Percentiles rank a stretch among this genome's conserved stretches.
phyloP scores from a whole-genome alignment of 352 stramenopile species.

The Globisporangium nodosum region DNA sequence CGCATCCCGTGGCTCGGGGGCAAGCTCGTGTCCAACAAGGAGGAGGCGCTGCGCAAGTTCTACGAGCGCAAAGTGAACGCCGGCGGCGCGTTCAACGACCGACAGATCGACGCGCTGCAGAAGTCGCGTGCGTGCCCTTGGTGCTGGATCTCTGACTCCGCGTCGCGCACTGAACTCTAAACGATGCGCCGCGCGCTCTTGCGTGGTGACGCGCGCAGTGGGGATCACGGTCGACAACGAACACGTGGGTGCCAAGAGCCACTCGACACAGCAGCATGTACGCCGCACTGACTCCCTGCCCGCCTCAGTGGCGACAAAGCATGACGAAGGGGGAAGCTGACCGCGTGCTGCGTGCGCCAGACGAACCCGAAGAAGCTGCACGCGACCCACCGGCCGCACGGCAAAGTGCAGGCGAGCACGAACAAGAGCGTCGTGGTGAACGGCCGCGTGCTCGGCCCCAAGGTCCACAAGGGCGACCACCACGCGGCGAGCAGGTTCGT shows the following conservation, averaged over 20 bases:
- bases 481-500: conserved; percentile 14
- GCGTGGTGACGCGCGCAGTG: conserved; percentile 8
- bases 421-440: conserved; percentile 49
- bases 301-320: neutral
- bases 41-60: conserved; percentile 83
- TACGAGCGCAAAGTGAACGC: conserved; percentile 64
- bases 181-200: neutral
- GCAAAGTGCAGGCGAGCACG: conserved; percentile 32
- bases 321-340: neutral
- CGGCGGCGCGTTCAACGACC: conserved; percentile 34
- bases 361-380: conserved; percentile 44
- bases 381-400: conserved; percentile 34
- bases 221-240: conserved; percentile 16
- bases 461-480: conserved; percentile 18
- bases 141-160: neutral
- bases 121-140: conserved; percentile 26
- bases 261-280: neutral
- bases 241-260: conserved; percentile 6
- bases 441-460: conserved; percentile 57
- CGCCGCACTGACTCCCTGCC: neutral
- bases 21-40: conserved; percentile 83
- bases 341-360: neutral
- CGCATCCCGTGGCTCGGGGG: conserved; percentile 76
- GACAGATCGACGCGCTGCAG: conserved; percentile 46
- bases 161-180: neutral